A percentile compares a stretch with the other conserved stretches of the same genome.
Conservation (phyloP, 331 rosid species). For the Quercus phellos region DNA sequence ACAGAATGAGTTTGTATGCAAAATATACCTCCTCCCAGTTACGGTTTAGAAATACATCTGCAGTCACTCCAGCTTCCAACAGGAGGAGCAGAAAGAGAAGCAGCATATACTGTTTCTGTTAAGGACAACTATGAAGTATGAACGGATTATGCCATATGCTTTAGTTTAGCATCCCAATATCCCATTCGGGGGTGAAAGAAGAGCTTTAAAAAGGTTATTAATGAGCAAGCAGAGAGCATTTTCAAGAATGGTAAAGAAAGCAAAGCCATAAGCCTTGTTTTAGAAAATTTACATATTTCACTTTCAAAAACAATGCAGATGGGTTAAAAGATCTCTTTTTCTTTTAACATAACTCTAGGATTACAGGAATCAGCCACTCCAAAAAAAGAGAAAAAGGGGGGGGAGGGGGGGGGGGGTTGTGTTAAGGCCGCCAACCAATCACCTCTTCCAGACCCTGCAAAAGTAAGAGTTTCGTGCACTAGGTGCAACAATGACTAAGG, state of each 20-base stretch:
- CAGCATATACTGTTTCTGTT: slow-evolving; percentile 58
- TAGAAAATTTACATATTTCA: no score
- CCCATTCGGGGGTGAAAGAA: not conserved
- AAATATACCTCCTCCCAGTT: slow-evolving; percentile 71
- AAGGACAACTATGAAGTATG: slow-evolving; percentile 28
- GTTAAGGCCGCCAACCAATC: no score
- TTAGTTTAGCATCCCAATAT: not conserved
- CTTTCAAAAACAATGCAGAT: not conserved
- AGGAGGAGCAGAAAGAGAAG: slow-evolving; percentile 52
- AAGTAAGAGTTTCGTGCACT: no score
- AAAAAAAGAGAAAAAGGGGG: no score
- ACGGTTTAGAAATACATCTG: slow-evolving; percentile 62
- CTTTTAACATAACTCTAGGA: no score
- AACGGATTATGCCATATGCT: not conserved
- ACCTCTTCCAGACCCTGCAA: no score
- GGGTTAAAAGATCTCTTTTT: not conserved
- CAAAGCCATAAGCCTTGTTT: no score
- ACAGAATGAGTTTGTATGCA: not conserved
- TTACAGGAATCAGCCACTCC: no score
- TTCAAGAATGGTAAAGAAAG: not conserved
- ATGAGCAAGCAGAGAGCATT: not conserved
- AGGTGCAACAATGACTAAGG: no score
- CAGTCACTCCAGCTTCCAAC: slow-evolving; percentile 65
- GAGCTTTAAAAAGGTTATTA: not conserved
- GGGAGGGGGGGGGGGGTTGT: no score